Conservation (phyloP, 352 stramenopile genomes). For the Phytopythium ostracodes region DNA sequence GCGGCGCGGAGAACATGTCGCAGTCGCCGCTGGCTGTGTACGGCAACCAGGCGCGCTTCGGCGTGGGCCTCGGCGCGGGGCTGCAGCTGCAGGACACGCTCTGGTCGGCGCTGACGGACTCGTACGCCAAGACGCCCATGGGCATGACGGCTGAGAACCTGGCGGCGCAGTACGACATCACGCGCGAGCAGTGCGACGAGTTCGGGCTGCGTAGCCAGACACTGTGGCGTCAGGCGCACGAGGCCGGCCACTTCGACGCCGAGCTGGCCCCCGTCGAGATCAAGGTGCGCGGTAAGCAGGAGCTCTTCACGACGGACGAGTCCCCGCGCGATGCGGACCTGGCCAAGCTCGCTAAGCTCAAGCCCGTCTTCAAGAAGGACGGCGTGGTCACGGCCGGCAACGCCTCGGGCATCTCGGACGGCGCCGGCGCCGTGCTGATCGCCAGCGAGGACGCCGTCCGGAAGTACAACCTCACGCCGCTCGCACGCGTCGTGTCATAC, state of each 20-base stretch:
- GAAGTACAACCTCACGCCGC: conserved; percentile 90
- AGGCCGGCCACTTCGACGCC: conserved; percentile 90
- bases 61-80: conserved; percentile 89
- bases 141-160: conserved; percentile 98
- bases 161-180: conserved; percentile 93
- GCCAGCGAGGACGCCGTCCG: conserved; percentile 92
- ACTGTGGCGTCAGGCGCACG: conserved; percentile 89
- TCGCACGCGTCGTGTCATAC: conserved; percentile 93
- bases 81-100: conserved; percentile 94
- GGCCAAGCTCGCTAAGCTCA: conserved; percentile 89
- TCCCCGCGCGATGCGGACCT: conserved; percentile 71
- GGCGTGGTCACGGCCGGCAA: conserved; percentile 96
- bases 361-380: conserved; percentile 97
- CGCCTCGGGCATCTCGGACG: conserved; percentile 96
- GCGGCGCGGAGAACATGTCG: conserved; percentile 96
- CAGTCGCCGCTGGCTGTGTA: conserved; percentile 90
- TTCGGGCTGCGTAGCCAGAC: conserved; percentile 94
- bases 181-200: conserved; percentile 93
- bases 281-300: conserved; percentile 89
- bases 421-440: conserved; percentile 92
- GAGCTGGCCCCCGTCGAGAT: conserved; percentile 93
- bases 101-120: conserved; percentile 97
- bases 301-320: conserved; percentile 76
- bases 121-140: conserved; percentile 94
- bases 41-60: conserved; percentile 92